phyloP scores from a whole-genome alignment of 2,329 filamentous ascomycete species.

The Monilinia laxa region DNA sequence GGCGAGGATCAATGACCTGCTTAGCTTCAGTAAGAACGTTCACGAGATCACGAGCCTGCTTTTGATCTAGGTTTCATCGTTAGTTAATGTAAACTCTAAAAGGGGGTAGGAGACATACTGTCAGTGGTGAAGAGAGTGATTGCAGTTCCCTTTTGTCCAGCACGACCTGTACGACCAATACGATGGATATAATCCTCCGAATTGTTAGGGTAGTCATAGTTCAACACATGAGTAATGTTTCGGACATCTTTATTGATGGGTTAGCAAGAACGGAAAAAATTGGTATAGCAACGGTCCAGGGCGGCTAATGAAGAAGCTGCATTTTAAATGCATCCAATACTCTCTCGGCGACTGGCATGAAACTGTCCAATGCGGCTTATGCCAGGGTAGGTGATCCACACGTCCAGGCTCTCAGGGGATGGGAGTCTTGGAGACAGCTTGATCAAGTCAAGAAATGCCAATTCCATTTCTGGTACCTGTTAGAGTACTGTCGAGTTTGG shows the following conservation, averaged over 20 bases:
- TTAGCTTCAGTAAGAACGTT: constrained; percentile 92
- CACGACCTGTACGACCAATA: constrained; percentile 93
- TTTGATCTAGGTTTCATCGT: constrained; percentile 62
- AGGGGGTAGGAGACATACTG: constrained; percentile 65
- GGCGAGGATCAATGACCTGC: constrained; percentile 94
- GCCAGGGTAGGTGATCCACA: constrained; percentile 53
- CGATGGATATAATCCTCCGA: constrained; percentile 98
- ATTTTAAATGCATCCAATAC: constrained; percentile 43
- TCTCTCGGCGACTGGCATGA: constrained; percentile 43
- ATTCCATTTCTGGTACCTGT: constrained; percentile 73
- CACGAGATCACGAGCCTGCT: constrained; percentile 96
- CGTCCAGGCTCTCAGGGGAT: constrained; percentile 58
- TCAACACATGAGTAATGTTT: constrained; percentile 99
- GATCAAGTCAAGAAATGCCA: constrained; percentile 76
- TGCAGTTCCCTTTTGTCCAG: constrained; percentile 90
- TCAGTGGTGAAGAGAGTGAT: constrained; percentile 99
- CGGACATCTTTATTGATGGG: constrained; percentile 91
- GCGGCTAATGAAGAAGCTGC: constrained; percentile 42
- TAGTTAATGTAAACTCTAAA: constrained; percentile 25
- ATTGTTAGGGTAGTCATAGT: constrained; percentile 99
- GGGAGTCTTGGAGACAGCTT: constrained; percentile 73
- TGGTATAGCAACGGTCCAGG: constrained; percentile 63
- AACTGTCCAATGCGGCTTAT: constrained; percentile 45
- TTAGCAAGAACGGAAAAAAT: constrained; percentile 71
- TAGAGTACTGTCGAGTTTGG: constrained; percentile 66